These are phyloP conservation scores for Cercospora beticola DNA, from an alignment of 2,329 filamentous ascomycete genomes.

Conservation along the genomic window DNA sequence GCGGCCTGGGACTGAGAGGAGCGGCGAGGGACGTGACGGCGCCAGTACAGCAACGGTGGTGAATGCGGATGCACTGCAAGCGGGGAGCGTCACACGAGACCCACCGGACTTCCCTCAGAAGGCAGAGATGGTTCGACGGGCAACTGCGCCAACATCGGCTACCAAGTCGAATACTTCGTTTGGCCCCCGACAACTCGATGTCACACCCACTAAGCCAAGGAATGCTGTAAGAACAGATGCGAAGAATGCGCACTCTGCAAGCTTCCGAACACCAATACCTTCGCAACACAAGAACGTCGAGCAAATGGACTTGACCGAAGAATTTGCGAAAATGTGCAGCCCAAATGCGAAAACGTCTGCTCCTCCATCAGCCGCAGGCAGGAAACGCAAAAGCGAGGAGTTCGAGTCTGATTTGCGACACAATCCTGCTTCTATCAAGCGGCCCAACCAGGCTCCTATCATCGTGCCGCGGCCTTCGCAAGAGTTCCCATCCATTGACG, in stretches of 20 bases:
- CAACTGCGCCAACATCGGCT: conserved; percentile 45
- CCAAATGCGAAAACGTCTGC: conserved; percentile 20
- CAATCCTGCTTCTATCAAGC: conserved; percentile 14
- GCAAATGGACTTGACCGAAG: conserved; percentile 39
- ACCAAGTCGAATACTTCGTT: conserved; percentile 38
- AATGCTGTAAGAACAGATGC: neutral
- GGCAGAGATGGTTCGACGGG: conserved; percentile 46
- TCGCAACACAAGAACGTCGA: conserved; percentile 26
- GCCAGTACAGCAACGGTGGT: neutral
- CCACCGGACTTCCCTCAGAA: neutral
- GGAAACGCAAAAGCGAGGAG: conserved; percentile 51
- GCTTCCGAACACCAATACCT: neutral
- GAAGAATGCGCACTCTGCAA: neutral
- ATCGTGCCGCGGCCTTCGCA: conserved; percentile 21
- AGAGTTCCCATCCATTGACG: conserved; percentile 44
- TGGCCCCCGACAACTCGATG: conserved; percentile 2
- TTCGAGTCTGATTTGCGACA: conserved; percentile 35
- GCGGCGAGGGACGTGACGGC: neutral
- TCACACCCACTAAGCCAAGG: conserved; percentile 18
- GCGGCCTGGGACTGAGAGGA: neutral
- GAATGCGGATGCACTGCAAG: neutral
- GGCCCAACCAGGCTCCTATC: conserved; percentile 1
- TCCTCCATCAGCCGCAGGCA: conserved; percentile 24
- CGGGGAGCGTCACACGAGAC: neutral
- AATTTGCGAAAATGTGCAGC: conserved; percentile 24